phyloP scores from a whole-genome alignment of 1,139 yeast genomes.

The Eremothecium coryli region DNA sequence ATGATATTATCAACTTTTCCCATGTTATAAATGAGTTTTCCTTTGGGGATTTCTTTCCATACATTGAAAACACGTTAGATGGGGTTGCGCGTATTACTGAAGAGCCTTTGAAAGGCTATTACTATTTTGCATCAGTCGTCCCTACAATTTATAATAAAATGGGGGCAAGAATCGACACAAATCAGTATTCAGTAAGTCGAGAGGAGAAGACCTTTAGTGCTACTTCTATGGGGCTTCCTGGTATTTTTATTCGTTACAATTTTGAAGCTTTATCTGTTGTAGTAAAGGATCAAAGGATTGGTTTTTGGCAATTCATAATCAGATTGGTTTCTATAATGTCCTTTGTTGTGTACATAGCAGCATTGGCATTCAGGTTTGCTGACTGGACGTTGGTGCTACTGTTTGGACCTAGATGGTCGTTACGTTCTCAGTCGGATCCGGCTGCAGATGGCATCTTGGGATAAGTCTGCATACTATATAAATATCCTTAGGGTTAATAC shows the following conservation, averaged over 20 bases:
- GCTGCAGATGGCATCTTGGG: no score
- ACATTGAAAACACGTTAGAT: conserved; percentile 78
- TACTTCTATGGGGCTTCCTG: conserved; percentile 44
- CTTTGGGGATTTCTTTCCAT: conserved; percentile 85
- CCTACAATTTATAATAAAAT: conserved; percentile 70
- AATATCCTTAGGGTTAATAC: no score
- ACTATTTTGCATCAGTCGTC: conserved; percentile 69
- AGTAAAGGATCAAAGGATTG: conserved; percentile 60
- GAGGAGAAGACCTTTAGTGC: conserved; percentile 21
- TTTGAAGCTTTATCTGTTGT: conserved; percentile 77
- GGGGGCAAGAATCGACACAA: conserved; percentile 67
- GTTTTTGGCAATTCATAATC: conserved; percentile 70
- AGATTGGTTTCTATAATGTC: conserved; percentile 60
- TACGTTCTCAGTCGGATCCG: conserved; percentile 28
- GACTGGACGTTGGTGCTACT: conserved; percentile 29
- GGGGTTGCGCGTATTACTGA: conserved; percentile 52
- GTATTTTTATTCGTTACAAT: conserved; percentile 74
- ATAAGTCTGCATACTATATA: no score
- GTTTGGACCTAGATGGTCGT: conserved; percentile 30
- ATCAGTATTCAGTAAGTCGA: conserved; percentile 77
- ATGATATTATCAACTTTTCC: conserved; percentile 56
- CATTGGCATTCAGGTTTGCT: conserved; percentile 30
- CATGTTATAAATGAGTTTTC: conserved; percentile 83
- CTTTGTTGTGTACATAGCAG: conserved; percentile 28
- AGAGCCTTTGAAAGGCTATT: conserved; percentile 38